phyloP scores from a whole-genome alignment of 73 alveolate genomes.

The Effrenium voratum region DNA sequence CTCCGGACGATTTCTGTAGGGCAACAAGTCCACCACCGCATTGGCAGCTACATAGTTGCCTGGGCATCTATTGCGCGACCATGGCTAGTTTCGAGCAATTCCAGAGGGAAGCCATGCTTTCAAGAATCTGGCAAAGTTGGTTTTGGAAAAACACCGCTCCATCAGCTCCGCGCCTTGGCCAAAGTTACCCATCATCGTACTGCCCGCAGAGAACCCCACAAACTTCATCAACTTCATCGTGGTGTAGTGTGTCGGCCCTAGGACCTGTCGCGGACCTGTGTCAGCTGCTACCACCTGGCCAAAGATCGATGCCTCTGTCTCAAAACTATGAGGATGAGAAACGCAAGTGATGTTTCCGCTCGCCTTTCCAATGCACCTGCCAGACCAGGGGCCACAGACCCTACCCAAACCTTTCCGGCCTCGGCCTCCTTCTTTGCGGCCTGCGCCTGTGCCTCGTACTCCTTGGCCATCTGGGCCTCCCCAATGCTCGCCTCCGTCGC shows the following conservation, averaged over 20 bases:
- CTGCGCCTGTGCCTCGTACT: conserved; percentile 71
- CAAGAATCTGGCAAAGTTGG: no score
- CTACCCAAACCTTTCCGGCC: conserved; percentile 41
- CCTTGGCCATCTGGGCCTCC: conserved; percentile 72
- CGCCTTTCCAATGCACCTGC: not conserved
- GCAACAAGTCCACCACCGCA: conserved; percentile 31
- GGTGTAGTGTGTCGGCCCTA: conserved; percentile 42
- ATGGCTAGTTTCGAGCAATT: no score
- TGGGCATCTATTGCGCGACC: no score
- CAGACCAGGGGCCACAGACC: no score
- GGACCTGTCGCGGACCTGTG: conserved; percentile 69
- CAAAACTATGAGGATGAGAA: no score
- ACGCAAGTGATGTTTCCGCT: not conserved
- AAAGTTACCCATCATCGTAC: conserved; percentile 87
- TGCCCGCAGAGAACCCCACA: conserved; percentile 78
- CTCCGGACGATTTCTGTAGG: conserved; percentile 24
- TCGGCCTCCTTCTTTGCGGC: conserved; percentile 4
- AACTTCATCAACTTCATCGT: conserved; percentile 64
- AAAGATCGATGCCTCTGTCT: not conserved
- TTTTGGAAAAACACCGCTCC: no score
- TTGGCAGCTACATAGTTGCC: conserved; percentile 81
- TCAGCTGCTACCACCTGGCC: conserved; percentile 7
- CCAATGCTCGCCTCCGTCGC: conserved; percentile 54
- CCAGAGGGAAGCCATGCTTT: no score
- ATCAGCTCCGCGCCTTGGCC: no score